Evolutionary conservation across 1,139 yeast species (phyloP).

Genomic region (Zygoascus meyerae): DNA sequence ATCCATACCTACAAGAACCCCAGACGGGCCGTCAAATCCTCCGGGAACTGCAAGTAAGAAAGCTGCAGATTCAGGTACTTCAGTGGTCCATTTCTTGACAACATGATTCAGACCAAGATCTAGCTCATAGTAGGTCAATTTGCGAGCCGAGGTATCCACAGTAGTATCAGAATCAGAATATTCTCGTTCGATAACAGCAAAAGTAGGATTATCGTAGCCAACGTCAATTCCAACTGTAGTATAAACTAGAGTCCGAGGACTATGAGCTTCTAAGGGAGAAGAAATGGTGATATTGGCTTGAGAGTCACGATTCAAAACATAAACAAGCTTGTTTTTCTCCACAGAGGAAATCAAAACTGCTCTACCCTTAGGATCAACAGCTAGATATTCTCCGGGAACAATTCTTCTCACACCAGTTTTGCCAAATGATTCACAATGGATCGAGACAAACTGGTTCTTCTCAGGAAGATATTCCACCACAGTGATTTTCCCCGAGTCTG

Average conservation of each 20-base stretch:
- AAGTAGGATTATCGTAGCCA: constrained; percentile 74
- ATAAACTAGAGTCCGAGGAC: constrained; percentile 50
- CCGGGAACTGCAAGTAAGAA: constrained; percentile 44
- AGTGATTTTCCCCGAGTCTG: constrained; percentile 75
- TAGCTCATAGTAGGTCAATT: constrained; percentile 64
- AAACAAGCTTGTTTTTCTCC: constrained; percentile 66
- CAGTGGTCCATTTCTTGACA: constrained; percentile 44
- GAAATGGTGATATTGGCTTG: constrained; percentile 47
- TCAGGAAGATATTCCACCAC: constrained; percentile 47
- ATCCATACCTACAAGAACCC: constrained; percentile 49
- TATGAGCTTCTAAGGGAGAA: constrained; percentile 69
- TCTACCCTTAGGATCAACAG: constrained; percentile 67
- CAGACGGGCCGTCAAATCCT: constrained; percentile 56
- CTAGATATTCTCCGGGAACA: constrained; percentile 72
- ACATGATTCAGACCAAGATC: constrained; percentile 84
- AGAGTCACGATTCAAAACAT: constrained; percentile 47
- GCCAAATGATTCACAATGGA: constrained; percentile 62
- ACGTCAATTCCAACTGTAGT: constrained; percentile 59
- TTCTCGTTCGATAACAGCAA: constrained; percentile 75
- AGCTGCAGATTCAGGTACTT: constrained; percentile 40
- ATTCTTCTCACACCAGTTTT: constrained; percentile 71
- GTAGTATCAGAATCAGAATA: constrained; percentile 27
- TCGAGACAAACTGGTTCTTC: constrained; percentile 41
- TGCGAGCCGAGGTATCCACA: constrained; percentile 23
- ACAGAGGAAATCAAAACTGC: constrained; percentile 67